Conservation (phyloP, 2,329 filamentous ascomycete genomes). For the Hypoxylon sp. region DNA sequence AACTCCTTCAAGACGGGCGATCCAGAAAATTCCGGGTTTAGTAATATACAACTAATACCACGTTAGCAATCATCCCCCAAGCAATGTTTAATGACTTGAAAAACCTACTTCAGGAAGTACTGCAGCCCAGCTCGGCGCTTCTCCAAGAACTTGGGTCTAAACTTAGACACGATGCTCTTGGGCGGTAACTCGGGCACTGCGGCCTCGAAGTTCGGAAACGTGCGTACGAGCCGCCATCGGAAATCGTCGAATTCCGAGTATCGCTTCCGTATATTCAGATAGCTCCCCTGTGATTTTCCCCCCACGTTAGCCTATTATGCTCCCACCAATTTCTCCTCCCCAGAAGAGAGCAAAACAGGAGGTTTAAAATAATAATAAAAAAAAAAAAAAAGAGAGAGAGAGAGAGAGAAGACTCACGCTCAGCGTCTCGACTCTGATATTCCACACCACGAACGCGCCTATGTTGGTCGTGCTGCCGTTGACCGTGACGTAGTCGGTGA, state of each 20-base stretch:
- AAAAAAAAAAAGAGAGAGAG: too few species aligned
- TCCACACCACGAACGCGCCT: conserved; percentile 97
- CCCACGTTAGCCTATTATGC: conserved; percentile 17
- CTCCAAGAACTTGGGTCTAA: conserved; percentile 88
- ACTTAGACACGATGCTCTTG: conserved; percentile 91
- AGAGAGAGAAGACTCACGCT: conserved; percentile 73
- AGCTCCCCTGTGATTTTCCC: conserved; percentile 66
- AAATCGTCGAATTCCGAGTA: conserved; percentile 96
- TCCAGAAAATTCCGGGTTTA: conserved; percentile 94
- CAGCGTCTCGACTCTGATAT: conserved; percentile 88
- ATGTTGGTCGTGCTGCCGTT: conserved; percentile 71
- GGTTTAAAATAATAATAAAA: too few species aligned
- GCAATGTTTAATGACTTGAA: not conserved
- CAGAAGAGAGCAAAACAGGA: not conserved
- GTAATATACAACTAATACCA: conserved; percentile 80
- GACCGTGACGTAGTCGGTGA: conserved; percentile 70
- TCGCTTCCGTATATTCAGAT: conserved; percentile 76
- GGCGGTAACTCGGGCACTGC: conserved; percentile 93
- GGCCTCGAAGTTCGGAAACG: conserved; percentile 86
- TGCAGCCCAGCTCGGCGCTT: conserved; percentile 84
- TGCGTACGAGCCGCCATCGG: conserved; percentile 78
- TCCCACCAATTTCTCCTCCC: conserved; percentile 61
- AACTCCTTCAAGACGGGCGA: conserved; percentile 95
- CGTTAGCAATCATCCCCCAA: conserved; percentile 36
- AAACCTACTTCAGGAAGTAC: conserved; percentile 90